Evolutionary conservation across 805 yeast species (phyloP).

Genomic region (Hanseniaspora guilliermondii): DNA sequence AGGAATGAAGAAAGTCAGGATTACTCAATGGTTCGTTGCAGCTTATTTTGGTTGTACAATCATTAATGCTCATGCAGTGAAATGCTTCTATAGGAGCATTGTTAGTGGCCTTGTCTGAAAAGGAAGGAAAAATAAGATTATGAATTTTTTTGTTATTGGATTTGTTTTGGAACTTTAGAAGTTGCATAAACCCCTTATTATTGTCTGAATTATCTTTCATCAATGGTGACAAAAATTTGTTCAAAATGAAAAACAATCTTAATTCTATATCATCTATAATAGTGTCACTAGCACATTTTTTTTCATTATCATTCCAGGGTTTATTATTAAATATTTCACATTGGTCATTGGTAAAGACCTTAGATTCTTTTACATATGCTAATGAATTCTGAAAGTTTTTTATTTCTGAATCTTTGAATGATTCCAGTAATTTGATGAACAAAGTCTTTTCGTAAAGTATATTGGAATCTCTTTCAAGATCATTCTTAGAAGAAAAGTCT

Average conservation of each 20-base stretch:
- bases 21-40: conserved; percentile 4
- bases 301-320: not conserved
- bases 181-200: conserved; percentile 8
- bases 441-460: conserved; percentile 1
- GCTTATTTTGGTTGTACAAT: not conserved
- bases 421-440: not conserved
- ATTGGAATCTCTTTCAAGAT: not conserved
- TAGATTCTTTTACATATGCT: not conserved
- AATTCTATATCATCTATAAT: conserved; percentile 1
- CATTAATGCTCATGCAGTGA: conserved; percentile 5
- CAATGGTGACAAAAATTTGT: not conserved
- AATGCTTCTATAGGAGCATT: conserved; percentile 4
- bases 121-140: conserved; percentile 1
- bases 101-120: not conserved
- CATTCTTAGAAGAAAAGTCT: not conserved
- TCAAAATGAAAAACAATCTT: conserved; percentile 1
- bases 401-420: not conserved
- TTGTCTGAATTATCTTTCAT: not conserved
- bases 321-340: conserved; percentile 6
- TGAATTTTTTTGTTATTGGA: not conserved
- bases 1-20: not conserved
- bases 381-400: not conserved
- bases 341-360: not conserved
- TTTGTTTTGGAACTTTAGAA: not conserved
- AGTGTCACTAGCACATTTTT: not conserved